These are phyloP conservation scores for Microdochium nivale DNA, from an alignment of 2,329 filamentous ascomycete species.

Conservation along the genomic window DNA sequence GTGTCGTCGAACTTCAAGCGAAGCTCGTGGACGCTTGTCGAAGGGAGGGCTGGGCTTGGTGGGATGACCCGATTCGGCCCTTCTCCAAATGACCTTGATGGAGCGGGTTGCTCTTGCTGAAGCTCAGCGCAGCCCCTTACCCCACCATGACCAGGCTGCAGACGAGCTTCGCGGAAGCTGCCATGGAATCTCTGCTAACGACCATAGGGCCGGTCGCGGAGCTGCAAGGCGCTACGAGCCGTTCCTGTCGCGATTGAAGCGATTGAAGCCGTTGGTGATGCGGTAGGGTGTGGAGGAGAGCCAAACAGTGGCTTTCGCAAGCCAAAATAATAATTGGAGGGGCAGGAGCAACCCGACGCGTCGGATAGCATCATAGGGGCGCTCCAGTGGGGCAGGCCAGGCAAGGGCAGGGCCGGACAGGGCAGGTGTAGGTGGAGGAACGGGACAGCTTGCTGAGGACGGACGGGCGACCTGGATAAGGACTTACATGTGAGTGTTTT, in stretches of 20 bases:
- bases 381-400: not conserved
- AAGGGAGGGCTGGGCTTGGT: not conserved
- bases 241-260: not conserved
- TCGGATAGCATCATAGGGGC: not conserved
- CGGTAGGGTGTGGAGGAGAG: too few relatives aligned
- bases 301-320: not conserved
- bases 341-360: not conserved
- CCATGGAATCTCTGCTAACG: not conserved
- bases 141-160: not conserved
- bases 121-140: not conserved
- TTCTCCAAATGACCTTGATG: not conserved
- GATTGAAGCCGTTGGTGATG: too few relatives aligned
- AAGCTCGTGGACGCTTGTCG: not conserved
- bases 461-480: not conserved
- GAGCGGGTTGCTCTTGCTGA: not conserved
- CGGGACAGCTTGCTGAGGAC: not conserved
- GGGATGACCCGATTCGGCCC: not conserved
- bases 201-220: not conserved
- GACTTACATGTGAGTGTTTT: not conserved
- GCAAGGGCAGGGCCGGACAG: too few relatives aligned
- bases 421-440: too few relatives aligned
- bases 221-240: not conserved
- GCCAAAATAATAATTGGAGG: not conserved
- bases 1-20: not conserved
- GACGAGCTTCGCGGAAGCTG: not conserved